Base-by-base conservation (phyloP, 768 basidiomycete species). In the Phanerodontia chrysosporium region DNA sequence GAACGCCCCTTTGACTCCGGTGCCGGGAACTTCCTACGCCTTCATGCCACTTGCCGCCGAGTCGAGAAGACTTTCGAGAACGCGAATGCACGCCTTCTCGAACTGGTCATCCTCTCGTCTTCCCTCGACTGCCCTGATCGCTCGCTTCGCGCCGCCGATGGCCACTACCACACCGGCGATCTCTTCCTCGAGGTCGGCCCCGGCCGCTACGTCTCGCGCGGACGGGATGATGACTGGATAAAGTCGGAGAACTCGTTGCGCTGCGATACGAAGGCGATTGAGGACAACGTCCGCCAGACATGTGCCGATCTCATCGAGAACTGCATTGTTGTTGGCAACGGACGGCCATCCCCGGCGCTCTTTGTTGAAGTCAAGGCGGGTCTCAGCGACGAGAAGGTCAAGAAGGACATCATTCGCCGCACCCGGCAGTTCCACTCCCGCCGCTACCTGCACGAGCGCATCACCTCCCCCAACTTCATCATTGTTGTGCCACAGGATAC, bases 181-280 rank as follows among this genome's bases (percentile, higher is more conserved):
- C 75, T 92, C 28, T 92, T 91, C 77, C 79, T 84, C 64, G 83
- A 89, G 67, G 74, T 79, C 22, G 61, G 74, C 0, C 77, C 82
- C 3, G 86, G 86, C 0, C 75, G 73, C 63, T 91, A 85, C 67
- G 70, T 83, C 29, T 89, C 82, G 63, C 81, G 85, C 45, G 90
- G 89, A 21, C 82, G 90, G 44, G 83, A 89, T 59, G 89, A 92
- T 63, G 89, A 92, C 71, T 90, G 89, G 90, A 90, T 92, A 70
- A 92, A 91, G 74, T 86, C 84, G 30, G 87, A 89, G 67, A 88
- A 82, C 68, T 86, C 88, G 66, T 73, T 90, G 61, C 81, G 89
- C 55, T 90, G 89, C 66, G 89, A 92, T 65, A 90, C 90, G 54
- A 87, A 83, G 81, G 80, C 89, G 30, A 90, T 92, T 66, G 90